Evolutionary conservation across 148 eudicot genomes (phyloP).

Genomic region (Rhododendron henanense): DNA sequence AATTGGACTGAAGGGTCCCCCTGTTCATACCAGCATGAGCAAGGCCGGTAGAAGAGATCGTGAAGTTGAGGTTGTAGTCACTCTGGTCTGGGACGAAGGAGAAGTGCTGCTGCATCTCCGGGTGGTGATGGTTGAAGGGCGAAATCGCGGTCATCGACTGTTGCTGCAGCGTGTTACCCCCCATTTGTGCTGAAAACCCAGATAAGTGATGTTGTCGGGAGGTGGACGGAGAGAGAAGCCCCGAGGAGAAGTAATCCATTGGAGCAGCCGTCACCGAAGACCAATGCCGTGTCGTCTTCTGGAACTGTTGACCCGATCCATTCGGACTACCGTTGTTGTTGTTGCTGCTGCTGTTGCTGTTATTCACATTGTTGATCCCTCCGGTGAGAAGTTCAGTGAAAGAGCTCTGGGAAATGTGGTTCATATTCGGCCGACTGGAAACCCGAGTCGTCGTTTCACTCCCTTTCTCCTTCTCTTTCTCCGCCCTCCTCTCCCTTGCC

Average conservation of each 20-base stretch:
- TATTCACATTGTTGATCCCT: constrained; percentile 37
- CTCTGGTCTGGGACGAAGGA: constrained; percentile 44
- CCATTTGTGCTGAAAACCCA: constrained; percentile 29
- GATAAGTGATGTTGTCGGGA: constrained; percentile 13
- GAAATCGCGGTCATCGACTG: constrained; percentile 27
- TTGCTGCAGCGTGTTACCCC: constrained; percentile 19
- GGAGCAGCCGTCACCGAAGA: constrained; percentile 22
- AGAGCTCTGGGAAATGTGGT: constrained; percentile 48
- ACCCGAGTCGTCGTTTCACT: constrained; percentile 13
- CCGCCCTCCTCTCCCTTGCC: constrained; percentile 64
- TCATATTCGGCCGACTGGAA: constrained; percentile 15
- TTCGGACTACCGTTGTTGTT: constrained; percentile 19
- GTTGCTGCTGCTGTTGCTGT: constrained; percentile 9
- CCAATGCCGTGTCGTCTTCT: constrained; percentile 36
- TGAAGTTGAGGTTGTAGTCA: constrained; percentile 56
- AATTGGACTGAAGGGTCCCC: constrained; percentile 99
- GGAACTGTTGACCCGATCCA: constrained; percentile 27
- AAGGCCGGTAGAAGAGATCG: constrained; percentile 50
- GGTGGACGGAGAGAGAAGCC: constrained; percentile 22
- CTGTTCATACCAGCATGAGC: constrained; percentile 51
- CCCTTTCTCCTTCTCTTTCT: constrained; percentile 62
- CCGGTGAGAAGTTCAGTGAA: constrained; percentile 76
- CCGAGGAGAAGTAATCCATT: constrained; percentile 55
- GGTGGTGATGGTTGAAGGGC: constrained; percentile 27
- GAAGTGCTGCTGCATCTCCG: constrained; percentile 36